Percentiles rank a stretch among this genome's conserved stretches.
Conservation (phyloP, 306 rosid species). For the Vigna mungo region DNA sequence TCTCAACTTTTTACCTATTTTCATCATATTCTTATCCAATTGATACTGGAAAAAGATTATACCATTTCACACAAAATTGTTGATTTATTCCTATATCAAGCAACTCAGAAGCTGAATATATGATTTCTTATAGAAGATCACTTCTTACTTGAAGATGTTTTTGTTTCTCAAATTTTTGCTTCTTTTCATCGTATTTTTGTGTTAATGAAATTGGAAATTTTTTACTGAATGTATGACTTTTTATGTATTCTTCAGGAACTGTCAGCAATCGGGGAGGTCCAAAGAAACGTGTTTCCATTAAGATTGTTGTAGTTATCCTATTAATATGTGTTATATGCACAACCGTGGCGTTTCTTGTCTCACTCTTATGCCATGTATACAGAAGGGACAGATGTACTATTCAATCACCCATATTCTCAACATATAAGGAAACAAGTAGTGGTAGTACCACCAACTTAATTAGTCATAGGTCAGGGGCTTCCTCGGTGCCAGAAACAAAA, state of each 20-base stretch:
- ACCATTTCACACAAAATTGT: background rate
- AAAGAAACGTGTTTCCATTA: conserved; percentile 72
- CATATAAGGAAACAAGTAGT: conserved; percentile 76
- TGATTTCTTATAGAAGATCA: background rate
- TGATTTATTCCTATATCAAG: conserved; percentile 27
- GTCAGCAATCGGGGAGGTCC: conserved; percentile 55
- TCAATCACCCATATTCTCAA: conserved; percentile 65
- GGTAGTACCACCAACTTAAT: conserved; percentile 82
- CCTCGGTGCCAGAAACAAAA: conserved; percentile 66
- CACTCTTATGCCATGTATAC: conserved; percentile 66
- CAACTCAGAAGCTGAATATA: conserved; percentile 33
- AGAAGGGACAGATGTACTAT: conserved; percentile 59
- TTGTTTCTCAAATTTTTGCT: background rate
- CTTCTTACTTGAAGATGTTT: conserved; percentile 18
- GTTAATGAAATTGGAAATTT: conserved; percentile 18
- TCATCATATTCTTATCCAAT: background rate
- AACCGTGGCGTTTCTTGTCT: conserved; percentile 73
- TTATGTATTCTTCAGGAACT: conserved; percentile 65
- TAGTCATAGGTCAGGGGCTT: conserved; percentile 57
- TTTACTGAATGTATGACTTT: conserved; percentile 35
- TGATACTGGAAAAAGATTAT: conserved; percentile 25
- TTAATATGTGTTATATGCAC: conserved; percentile 68
- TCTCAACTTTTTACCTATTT: background rate
- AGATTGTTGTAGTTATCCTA: conserved; percentile 69
- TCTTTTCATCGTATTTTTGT: background rate